These are phyloP conservation scores for Lactarius psammicola DNA, from an alignment of 768 basidiomycete genomes.

Conservation along the genomic window DNA sequence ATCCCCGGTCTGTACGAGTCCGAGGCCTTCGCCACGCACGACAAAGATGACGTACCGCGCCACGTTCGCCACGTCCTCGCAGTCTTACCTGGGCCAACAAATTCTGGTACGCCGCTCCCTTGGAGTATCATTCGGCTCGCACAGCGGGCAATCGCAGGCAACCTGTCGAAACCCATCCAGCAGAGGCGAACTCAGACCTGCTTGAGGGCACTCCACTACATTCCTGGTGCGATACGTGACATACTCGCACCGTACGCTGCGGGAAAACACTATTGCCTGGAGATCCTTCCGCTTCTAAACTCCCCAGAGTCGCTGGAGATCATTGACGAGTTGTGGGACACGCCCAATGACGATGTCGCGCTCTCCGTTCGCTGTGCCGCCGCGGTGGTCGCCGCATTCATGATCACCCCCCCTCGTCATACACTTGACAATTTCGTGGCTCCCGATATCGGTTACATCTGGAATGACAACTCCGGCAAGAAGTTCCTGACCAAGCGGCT, in stretches of 20 bases:
- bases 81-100: slow-evolving; percentile 1
- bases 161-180: not conserved
- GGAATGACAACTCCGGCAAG: too few species aligned
- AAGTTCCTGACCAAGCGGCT: too few species aligned
- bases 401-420: too few species aligned
- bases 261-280: not conserved
- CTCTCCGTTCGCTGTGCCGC: not conserved
- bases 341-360: not conserved
- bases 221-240: not conserved
- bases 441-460: too few species aligned
- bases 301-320: not conserved
- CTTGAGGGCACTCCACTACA: too few species aligned
- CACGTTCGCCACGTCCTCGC: not conserved
- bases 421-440: too few species aligned
- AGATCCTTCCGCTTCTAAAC: not conserved
- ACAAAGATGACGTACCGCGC: too few species aligned
- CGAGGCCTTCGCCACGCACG: too few species aligned
- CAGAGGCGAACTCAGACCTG: not conserved
- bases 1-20: too few species aligned
- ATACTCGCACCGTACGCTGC: not conserved
- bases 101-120: not conserved
- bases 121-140: too few species aligned
- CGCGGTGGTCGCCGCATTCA: too few species aligned
- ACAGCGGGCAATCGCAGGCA: too few species aligned
- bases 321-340: not conserved